A percentile compares a stretch with the other conserved stretches of the same genome.
Evolutionary conservation across 148 eudicot genomes (phyloP).

Genomic region (Chenopodium quinoa): DNA sequence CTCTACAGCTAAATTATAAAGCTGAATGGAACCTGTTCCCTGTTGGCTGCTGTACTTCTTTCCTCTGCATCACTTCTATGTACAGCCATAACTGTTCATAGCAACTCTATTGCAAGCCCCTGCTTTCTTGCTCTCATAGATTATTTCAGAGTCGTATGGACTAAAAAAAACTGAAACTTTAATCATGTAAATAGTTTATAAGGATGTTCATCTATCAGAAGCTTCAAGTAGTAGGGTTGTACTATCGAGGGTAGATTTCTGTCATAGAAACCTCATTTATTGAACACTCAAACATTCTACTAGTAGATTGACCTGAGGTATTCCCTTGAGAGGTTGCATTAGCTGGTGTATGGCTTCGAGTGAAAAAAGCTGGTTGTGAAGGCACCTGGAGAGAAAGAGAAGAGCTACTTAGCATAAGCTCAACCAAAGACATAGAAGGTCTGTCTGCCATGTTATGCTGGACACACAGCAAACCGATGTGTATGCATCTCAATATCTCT

Average conservation of each 20-base stretch:
- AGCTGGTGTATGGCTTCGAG: background rate
- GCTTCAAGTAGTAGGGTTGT: background rate
- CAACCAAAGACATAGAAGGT: conserved; percentile 40
- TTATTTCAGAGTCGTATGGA: no score
- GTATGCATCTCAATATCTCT: conserved; percentile 45
- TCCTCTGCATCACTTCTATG: no score
- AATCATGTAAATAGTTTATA: background rate
- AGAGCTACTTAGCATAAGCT: conserved; percentile 36
- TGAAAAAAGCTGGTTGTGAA: conserved; percentile 11
- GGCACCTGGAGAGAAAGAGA: conserved; percentile 24
- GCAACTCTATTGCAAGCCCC: no score
- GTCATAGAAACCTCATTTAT: conserved; percentile 7
- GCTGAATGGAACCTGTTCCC: no score
- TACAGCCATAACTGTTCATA: no score
- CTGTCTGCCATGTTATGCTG: conserved; percentile 30
- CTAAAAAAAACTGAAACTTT: background rate
- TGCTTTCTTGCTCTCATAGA: no score
- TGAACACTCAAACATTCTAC: background rate
- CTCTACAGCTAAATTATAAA: no score
- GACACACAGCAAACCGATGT: conserved; percentile 43
- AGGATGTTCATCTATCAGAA: background rate
- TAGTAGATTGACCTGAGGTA: background rate
- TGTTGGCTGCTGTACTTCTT: no score
- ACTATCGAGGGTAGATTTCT: conserved; percentile 9
- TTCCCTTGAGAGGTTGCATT: background rate